Evolutionary conservation across 495 filamentous ascomycete genomes (phyloP).

Genomic region (Rostrohypoxylon terebratum): DNA sequence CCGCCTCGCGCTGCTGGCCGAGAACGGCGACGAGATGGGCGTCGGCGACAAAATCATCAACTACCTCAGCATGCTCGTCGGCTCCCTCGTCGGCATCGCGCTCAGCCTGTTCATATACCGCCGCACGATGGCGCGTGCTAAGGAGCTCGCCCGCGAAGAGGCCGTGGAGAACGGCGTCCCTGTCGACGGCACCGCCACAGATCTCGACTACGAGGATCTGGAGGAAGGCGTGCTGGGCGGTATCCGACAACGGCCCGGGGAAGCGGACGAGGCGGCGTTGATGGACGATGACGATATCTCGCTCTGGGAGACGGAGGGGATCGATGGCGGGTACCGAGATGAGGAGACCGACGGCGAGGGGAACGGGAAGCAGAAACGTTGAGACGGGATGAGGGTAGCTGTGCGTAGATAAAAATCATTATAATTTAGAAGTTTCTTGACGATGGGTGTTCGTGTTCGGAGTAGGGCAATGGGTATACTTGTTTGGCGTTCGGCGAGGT

Average conservation of each 20-base stretch:
- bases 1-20: conserved; percentile 78
- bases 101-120: conserved; percentile 90
- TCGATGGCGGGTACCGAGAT: conserved; percentile 58
- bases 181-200: conserved; percentile 46
- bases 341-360: conserved; percentile 31
- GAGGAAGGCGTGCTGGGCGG: conserved; percentile 42
- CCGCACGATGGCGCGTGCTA: conserved; percentile 83
- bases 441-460: background rate
- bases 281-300: conserved; percentile 73
- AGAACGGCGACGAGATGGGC: conserved; percentile 71
- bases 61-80: conserved; percentile 78
- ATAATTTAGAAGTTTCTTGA: background rate
- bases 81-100: conserved; percentile 75
- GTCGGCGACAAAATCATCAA: conserved; percentile 77
- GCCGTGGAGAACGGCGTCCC: conserved; percentile 43
- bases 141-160: conserved; percentile 87
- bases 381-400: background rate
- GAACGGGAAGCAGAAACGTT: conserved; percentile 8
- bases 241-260: conserved; percentile 44
- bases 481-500: conserved; percentile 30
- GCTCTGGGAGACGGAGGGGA: conserved; percentile 61
- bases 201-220: conserved; percentile 50
- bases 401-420: conserved; percentile 4
- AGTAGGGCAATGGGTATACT: background rate
- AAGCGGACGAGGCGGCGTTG: conserved; percentile 55